Base-by-base conservation (phyloP, 2,329 filamentous ascomycete genomes). In the Sordariomycetes sp. region DNA sequence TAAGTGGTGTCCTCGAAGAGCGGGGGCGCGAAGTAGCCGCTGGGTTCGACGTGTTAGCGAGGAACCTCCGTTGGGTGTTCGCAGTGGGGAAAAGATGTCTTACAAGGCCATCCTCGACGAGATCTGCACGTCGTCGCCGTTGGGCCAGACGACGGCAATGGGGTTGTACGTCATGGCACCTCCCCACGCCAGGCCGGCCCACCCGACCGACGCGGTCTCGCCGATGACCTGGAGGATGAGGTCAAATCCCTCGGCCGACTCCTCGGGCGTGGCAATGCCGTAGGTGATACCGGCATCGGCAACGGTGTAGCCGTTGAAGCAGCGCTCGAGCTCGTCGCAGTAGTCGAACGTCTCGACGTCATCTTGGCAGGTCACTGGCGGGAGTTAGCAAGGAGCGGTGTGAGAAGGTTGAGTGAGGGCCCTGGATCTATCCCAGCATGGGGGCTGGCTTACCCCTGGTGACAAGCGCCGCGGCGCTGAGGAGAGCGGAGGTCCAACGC, bases 121-220 rank as follows among this genome's bases (percentile, higher is more conserved):
- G 18, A 70, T 68, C 1, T 71, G 68, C 11, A 69, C 70, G 18
- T 65, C 70, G 6, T 66, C 67, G n/a, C 69, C 72, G 61, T 73
- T 74, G 22, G 67, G 61, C 75, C 75, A 78, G 3, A 69, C 69
- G 32, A 77, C 60, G 1, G 72, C 69, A 0, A 77, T 65, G 3
- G 75, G 75, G 48, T 72, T 71, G 59, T 75, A 73, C 5, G 72
- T 69, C 75, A 77, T 78, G 10, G 69, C 67, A 5, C 73, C 74
- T 25, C 73, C 74, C 73, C 73, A 77, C 12, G 74, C 69, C 20
- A 77, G 64, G 2, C 74, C 75, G 2, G 71, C 70, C 75, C 75
- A 78, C 40, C 73, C 74, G 20, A 48, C 46, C 50, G 72, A 70
- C 2, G 64, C 63, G 16, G 66, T 64, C 1, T 75, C 73, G 1